Conservation (phyloP, 2,329 filamentous ascomycete genomes). For the Diaporthe helianthi region DNA sequence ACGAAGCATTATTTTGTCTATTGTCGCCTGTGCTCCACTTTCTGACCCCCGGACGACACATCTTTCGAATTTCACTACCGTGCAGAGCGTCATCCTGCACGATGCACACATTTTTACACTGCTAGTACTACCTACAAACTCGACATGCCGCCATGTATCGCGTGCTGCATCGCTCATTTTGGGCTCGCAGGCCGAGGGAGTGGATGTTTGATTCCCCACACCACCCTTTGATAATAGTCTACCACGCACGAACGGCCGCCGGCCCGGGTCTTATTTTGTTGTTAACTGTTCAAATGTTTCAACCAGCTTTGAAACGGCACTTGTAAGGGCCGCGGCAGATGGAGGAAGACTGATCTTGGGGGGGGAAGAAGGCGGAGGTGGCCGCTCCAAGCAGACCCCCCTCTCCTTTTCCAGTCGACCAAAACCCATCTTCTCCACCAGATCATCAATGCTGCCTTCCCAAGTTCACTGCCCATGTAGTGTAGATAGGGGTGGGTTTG, state of each 20-base stretch:
- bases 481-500: not conserved
- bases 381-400: not conserved
- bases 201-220: not conserved
- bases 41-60: not conserved
- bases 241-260: constrained; percentile 7
- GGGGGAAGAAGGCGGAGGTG: not conserved
- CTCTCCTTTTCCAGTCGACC: not conserved
- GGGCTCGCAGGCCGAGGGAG: constrained; percentile 1
- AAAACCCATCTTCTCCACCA: constrained; percentile 10
- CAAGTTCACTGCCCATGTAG: not conserved
- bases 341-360: not conserved
- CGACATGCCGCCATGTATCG: not conserved
- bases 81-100: not conserved
- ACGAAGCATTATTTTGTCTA: not conserved
- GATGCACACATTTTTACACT: not conserved
- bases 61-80: not conserved
- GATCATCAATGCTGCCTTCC: not conserved
- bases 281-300: constrained; percentile 1
- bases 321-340: constrained; percentile 22
- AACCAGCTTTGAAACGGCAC: constrained; percentile 15
- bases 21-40: not conserved
- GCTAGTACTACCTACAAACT: too few relatives aligned
- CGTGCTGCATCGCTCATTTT: not conserved
- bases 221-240: not conserved
- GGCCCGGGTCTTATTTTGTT: constrained; percentile 14